These are phyloP conservation scores for Pythium grandisporangium DNA, from an alignment of 352 stramenopile genomes.

Conservation along the genomic window DNA sequence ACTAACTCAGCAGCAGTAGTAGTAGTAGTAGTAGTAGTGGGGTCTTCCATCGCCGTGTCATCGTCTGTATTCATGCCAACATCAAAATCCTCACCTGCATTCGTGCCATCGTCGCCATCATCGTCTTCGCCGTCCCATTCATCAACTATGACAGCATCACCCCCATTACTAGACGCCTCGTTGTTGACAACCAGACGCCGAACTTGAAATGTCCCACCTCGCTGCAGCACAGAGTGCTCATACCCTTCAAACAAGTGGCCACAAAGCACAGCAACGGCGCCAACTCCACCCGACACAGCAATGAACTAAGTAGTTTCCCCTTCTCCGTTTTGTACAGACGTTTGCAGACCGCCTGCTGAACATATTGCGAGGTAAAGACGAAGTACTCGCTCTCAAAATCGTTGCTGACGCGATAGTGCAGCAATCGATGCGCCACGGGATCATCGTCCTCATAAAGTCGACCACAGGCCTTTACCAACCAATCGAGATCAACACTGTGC, in stretches of 20 bases:
- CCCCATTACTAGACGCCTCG: constrained; percentile 1
- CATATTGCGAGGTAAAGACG: constrained; percentile 8
- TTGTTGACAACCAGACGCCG: constrained; percentile 5
- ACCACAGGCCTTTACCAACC: constrained; percentile 3
- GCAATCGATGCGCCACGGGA: constrained; percentile 4
- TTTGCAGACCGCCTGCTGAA: constrained; percentile 7
- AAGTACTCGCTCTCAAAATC: constrained; percentile 4
- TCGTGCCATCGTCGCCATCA: constrained; percentile 1
- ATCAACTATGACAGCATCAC: neutral
- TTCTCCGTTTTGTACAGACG: constrained; percentile 6
- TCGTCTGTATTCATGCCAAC: constrained; percentile 4
- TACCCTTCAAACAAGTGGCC: constrained; percentile 10
- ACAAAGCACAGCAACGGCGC: neutral
- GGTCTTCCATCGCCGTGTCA: constrained; percentile 1
- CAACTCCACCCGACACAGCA: constrained; percentile 6
- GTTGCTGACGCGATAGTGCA: constrained; percentile 5
- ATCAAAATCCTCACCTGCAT: constrained; percentile 5
- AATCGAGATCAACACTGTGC: constrained; percentile 2
- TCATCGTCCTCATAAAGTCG: constrained; percentile 1
- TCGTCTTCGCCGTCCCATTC: constrained; percentile 4
- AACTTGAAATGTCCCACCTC: constrained; percentile 6
- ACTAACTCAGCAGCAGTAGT: neutral
- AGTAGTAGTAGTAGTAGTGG: too few relatives aligned
- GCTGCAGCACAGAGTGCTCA: constrained; percentile 6
- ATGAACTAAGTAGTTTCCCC: constrained; percentile 7